Conservation (phyloP, 306 rosid species). For the Quercus wislizeni region DNA sequence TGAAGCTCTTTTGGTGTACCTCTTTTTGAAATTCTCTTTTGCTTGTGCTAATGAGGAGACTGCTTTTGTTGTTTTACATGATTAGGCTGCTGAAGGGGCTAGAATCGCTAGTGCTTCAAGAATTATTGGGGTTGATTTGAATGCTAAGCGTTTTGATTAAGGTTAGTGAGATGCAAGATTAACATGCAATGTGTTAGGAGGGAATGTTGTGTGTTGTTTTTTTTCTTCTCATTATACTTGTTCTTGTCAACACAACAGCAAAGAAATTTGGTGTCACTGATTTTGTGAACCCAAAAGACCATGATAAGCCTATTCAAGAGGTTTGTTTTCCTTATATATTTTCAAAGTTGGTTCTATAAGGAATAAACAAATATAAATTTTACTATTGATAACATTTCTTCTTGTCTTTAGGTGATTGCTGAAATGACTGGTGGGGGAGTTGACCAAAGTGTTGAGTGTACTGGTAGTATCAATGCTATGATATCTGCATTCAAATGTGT, state of each 20-base stretch:
- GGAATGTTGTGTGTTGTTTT: neutral
- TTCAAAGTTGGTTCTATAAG: no score
- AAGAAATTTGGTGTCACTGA: constrained; percentile 79
- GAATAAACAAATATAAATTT: neutral
- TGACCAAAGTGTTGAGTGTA: constrained; percentile 79
- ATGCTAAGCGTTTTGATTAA: constrained; percentile 62
- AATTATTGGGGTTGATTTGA: constrained; percentile 80
- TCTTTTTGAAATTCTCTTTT: neutral
- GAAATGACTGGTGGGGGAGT: constrained; percentile 86
- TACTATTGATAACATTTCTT: no score
- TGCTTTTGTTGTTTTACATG: neutral
- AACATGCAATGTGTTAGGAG: neutral
- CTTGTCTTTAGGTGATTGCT: constrained; percentile 52
- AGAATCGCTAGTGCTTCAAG: constrained; percentile 69
- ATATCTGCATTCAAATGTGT: constrained; percentile 87
- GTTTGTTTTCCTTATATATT: constrained; percentile 21
- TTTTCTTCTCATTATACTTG: constrained; percentile 1
- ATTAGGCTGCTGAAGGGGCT: constrained; percentile 85
- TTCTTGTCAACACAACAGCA: constrained; percentile 45
- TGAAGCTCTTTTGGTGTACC: neutral
- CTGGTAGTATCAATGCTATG: constrained; percentile 83
- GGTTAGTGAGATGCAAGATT: constrained; percentile 25
- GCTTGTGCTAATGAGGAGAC: neutral
- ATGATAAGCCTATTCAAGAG: constrained; percentile 74
- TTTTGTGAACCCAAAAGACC: constrained; percentile 84